Conservation (phyloP, 768 basidiomycete genomes). For the Leccinum subtestaceum region DNA sequence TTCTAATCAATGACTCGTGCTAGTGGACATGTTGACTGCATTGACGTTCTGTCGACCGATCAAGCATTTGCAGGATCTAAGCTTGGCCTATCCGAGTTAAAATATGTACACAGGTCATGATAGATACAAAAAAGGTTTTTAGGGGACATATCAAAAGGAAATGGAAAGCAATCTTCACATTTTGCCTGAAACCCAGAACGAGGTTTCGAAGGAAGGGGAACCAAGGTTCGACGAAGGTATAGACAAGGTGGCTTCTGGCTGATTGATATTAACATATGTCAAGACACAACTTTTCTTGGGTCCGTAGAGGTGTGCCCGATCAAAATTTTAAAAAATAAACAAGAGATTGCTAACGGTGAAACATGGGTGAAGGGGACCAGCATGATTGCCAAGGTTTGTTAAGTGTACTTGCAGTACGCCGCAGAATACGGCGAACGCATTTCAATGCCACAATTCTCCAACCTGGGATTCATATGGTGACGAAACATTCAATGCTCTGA, state of each 20-base stretch:
- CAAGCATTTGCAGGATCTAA: not conserved
- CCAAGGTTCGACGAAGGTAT: conserved; percentile 25
- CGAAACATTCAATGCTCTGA: conserved; percentile 38
- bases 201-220: conserved; percentile 4
- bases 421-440: not conserved
- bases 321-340: conserved; percentile 28
- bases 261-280: conserved; percentile 23
- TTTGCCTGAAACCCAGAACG: conserved; percentile 10
- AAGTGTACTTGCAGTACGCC: conserved; percentile 4
- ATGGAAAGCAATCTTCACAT: conserved; percentile 16
- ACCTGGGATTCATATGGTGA: conserved; percentile 42
- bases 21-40: not conserved
- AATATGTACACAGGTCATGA: conserved; percentile 13
- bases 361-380: not conserved
- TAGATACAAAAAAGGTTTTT: conserved; percentile 20
- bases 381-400: not conserved
- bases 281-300: conserved; percentile 18
- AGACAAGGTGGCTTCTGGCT: conserved; percentile 14
- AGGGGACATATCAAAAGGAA: conserved; percentile 18
- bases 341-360: conserved; percentile 13
- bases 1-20: not conserved
- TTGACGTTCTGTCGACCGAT: not conserved
- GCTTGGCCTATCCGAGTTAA: not conserved
- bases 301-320: conserved; percentile 16
- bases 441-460: conserved; percentile 60